Percentiles rank a stretch among this genome's conserved stretches.
Evolutionary conservation across 345 rosid genomes (phyloP).

Genomic region (Jatropha curcas): DNA sequence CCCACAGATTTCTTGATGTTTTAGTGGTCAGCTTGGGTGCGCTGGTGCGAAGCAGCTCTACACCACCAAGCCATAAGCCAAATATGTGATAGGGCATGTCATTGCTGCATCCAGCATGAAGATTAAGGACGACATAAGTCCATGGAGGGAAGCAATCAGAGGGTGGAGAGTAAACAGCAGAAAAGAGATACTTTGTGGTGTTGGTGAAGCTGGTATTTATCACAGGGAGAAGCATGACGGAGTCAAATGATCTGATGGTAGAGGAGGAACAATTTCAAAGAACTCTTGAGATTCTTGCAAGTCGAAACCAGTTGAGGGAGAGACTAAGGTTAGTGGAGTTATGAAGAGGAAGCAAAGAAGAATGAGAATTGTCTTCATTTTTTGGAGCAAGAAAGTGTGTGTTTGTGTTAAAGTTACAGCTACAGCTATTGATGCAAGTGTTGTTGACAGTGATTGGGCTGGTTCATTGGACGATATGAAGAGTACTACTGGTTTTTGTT

Average conservation of each 20-base stretch:
- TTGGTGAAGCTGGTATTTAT: conserved; percentile 6
- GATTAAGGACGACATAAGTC: conserved; percentile 17
- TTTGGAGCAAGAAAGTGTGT: not conserved
- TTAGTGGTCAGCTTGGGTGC: conserved; percentile 10
- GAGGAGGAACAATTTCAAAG: conserved; percentile 16
- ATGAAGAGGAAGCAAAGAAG: not conserved
- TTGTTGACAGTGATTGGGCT: no score
- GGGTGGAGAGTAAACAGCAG: conserved; percentile 17
- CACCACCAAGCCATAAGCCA: conserved; percentile 30
- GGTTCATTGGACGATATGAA: no score
- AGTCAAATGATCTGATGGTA: conserved; percentile 6
- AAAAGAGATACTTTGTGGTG: not conserved
- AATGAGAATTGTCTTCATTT: not conserved
- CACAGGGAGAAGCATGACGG: conserved; percentile 19
- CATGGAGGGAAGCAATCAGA: conserved; percentile 17
- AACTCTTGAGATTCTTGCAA: not conserved
- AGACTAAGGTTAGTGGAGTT: not conserved
- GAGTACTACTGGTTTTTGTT: no score
- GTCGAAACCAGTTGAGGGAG: not conserved
- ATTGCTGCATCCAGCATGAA: not conserved
- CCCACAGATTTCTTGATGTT: conserved; percentile 17
- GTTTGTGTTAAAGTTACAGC: no score
- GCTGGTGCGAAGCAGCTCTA: conserved; percentile 31
- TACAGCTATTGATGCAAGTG: no score
- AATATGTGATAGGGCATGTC: conserved; percentile 5